Conservation (phyloP, 202 grass and related monocot species). For the Panicum hallii region DNA sequence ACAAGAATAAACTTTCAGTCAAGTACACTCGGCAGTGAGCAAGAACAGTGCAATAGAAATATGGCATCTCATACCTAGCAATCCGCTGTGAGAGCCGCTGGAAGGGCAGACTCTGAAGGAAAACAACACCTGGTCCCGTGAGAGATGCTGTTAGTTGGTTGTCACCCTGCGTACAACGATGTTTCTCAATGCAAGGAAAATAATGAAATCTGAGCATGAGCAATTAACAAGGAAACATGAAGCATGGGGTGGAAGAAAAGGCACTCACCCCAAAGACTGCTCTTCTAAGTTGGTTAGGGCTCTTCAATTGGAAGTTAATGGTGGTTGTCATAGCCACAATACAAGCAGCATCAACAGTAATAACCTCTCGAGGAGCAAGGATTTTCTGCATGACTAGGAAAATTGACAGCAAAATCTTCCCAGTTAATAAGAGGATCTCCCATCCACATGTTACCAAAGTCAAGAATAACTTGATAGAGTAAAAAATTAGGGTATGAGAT, state of each 20-base stretch:
- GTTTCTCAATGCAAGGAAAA: conserved; percentile 25
- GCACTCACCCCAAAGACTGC: conserved; percentile 77
- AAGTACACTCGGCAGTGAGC: neutral
- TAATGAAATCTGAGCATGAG: conserved; percentile 25
- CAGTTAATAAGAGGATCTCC: conserved; percentile 31
- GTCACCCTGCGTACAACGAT: conserved; percentile 60
- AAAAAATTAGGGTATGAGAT: conserved; percentile 1
- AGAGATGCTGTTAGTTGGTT: conserved; percentile 81
- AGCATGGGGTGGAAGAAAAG: neutral
- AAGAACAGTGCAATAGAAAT: neutral
- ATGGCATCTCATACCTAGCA: conserved; percentile 65
- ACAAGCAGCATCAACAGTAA: conserved; percentile 77
- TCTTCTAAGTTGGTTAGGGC: conserved; percentile 74
- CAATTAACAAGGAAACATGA: conserved; percentile 9
- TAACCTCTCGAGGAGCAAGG: conserved; percentile 70
- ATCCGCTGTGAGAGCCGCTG: conserved; percentile 85
- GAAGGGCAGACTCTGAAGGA: conserved; percentile 94
- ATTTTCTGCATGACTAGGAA: conserved; percentile 95
- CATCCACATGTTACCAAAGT: conserved; percentile 6
- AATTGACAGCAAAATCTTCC: conserved; percentile 31
- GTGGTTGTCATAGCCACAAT: conserved; percentile 85
- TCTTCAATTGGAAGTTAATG: conserved; percentile 85
- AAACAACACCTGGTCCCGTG: conserved; percentile 91
- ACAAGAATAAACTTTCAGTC: conserved; percentile 39
- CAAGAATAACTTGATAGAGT: conserved; percentile 26